Conservation (phyloP, 495 filamentous ascomycete species). For the Echria macrotheca region DNA sequence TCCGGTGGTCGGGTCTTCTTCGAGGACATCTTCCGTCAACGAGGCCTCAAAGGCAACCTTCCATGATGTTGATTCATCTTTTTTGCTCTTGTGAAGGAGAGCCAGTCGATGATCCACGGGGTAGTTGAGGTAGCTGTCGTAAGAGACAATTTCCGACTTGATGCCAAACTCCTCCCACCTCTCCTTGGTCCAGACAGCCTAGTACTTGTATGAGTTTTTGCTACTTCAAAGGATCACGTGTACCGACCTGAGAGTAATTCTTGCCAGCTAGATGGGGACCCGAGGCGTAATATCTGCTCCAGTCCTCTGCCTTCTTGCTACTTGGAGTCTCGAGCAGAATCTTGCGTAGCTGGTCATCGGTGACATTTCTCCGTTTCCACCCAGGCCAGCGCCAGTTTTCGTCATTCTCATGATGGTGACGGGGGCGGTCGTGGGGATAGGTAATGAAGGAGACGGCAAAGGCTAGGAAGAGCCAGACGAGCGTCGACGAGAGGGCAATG, state of each 20-base stretch:
- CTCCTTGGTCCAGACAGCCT: constrained; percentile 83
- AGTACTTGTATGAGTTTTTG: constrained; percentile 15
- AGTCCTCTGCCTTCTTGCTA: constrained; percentile 63
- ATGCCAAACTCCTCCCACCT: constrained; percentile 83
- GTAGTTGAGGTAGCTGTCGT: constrained; percentile 91
- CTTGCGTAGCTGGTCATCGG: constrained; percentile 61
- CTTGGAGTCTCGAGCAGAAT: constrained; percentile 69
- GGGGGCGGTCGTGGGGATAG: constrained; percentile 29
- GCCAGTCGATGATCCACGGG: constrained; percentile 74
- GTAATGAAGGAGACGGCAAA: constrained; percentile 53
- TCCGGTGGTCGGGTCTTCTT: constrained; percentile 73
- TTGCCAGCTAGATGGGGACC: constrained; percentile 86
- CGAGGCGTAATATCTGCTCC: constrained; percentile 86
- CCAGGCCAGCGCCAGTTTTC: constrained; percentile 38
- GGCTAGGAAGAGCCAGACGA: constrained; percentile 55
- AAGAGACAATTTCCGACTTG: constrained; percentile 63
- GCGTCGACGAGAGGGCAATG: constrained; percentile 47
- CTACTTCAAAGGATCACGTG: neutral
- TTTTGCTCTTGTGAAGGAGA: constrained; percentile 62
- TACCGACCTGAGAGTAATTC: constrained; percentile 58
- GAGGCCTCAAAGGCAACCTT: constrained; percentile 72
- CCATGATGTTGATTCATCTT: constrained; percentile 35
- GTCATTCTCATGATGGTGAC: constrained; percentile 35
- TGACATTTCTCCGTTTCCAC: constrained; percentile 34
- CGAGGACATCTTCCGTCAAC: constrained; percentile 79